Percentiles rank a stretch among this genome's conserved stretches.
phyloP scores from a whole-genome alignment of 2,329 filamentous ascomycete genomes.

The Blumeria graminis region DNA sequence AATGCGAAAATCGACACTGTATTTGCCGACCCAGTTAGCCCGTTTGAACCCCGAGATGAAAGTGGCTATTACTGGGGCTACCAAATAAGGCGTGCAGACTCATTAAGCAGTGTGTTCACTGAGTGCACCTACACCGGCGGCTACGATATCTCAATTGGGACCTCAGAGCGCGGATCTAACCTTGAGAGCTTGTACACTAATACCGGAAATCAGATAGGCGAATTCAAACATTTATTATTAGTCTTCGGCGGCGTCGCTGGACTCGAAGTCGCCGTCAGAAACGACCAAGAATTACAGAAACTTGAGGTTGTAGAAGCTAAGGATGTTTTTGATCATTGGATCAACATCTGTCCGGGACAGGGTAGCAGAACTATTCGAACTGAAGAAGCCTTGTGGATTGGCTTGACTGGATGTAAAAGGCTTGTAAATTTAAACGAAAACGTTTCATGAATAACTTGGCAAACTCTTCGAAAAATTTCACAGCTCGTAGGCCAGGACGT shows the following conservation, averaged over 20 bases:
- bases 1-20: constrained; percentile 8
- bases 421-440: constrained; percentile 18
- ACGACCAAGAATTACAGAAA: constrained; percentile 29
- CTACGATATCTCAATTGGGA: constrained; percentile 65
- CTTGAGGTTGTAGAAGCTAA: constrained; percentile 35
- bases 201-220: constrained; percentile 11
- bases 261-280: constrained; percentile 47
- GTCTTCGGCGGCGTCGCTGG: constrained; percentile 65
- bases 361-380: constrained; percentile 64
- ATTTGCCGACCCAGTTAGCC: constrained; percentile 36
- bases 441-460: no score
- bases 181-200: constrained; percentile 14
- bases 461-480: no score
- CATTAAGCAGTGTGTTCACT: constrained; percentile 51
- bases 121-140: constrained; percentile 51
- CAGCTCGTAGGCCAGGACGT: no score
- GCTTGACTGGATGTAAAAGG: constrained; percentile 40
- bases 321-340: constrained; percentile 62
- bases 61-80: constrained; percentile 78
- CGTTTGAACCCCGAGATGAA: constrained; percentile 44
- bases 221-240: constrained; percentile 48
- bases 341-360: constrained; percentile 58
- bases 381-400: constrained; percentile 63
- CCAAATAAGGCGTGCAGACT: constrained; percentile 37
- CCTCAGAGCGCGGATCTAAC: constrained; percentile 44